These are phyloP conservation scores for Colletotrichum echinochloae DNA, from an alignment of 2,329 filamentous ascomycete species.

Conservation along the genomic window DNA sequence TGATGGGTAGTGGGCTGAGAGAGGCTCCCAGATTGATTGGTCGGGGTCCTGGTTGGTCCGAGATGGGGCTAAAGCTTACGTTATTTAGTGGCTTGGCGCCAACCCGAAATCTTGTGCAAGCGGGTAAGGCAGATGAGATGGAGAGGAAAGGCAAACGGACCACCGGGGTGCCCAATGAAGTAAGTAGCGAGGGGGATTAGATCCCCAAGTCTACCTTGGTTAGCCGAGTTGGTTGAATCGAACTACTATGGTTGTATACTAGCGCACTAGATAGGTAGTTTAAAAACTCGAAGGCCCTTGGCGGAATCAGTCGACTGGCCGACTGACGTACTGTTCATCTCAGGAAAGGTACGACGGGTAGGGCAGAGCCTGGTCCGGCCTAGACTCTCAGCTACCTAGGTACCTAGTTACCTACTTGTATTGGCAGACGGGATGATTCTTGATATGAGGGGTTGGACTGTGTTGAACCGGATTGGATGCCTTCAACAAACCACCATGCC, in stretches of 20 bases:
- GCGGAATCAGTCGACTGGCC: not conserved
- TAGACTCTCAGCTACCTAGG: not conserved
- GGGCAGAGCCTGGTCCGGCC: not conserved
- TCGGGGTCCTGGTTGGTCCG: conserved; percentile 24
- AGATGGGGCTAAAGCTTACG: conserved; percentile 23
- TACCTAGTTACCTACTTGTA: too few species aligned
- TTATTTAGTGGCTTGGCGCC: conserved; percentile 35
- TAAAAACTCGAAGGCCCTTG: not conserved
- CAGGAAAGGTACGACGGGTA: not conserved
- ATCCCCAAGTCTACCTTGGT: not conserved
- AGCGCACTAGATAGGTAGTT: not conserved
- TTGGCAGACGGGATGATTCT: conserved; percentile 1
- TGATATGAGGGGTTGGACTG: not conserved
- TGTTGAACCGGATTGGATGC: not conserved
- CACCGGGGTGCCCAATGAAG: not conserved
- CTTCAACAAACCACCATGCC: too few species aligned
- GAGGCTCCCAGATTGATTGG: conserved; percentile 19
- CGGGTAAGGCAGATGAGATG: not conserved
- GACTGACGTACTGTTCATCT: not conserved
- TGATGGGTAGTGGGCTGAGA: conserved; percentile 1
- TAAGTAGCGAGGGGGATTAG: not conserved
- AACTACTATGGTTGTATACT: not conserved
- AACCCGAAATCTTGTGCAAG: not conserved
- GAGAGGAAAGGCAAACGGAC: not conserved
- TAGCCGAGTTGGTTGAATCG: not conserved